phyloP scores from a whole-genome alignment of 2,329 filamentous ascomycete species.

The Colletotrichum melonis region DNA sequence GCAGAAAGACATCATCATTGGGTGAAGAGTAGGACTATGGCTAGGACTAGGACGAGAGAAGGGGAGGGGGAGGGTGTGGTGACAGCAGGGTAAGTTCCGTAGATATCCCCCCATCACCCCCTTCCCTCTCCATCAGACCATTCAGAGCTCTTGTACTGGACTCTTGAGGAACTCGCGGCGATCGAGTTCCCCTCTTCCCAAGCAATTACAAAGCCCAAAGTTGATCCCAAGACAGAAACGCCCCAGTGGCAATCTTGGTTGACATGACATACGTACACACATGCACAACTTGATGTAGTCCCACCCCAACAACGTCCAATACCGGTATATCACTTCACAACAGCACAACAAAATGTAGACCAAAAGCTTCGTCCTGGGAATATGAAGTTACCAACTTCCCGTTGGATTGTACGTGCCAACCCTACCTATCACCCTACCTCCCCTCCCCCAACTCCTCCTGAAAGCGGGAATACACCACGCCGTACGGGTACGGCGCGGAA shows the following conservation, averaged over 20 bases:
- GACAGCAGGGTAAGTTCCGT: not conserved
- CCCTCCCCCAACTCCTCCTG: not conserved
- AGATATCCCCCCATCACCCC: not conserved
- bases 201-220: not conserved
- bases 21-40: not conserved
- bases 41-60: not conserved
- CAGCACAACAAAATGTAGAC: not conserved
- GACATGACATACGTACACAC: too few species aligned
- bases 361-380: not conserved
- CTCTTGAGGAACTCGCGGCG: not conserved
- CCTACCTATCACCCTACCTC: too few species aligned
- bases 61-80: not conserved
- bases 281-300: not conserved
- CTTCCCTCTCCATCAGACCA: not conserved
- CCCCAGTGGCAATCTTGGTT: not conserved
- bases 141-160: not conserved
- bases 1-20: not conserved
- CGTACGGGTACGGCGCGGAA: not conserved
- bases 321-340: not conserved
- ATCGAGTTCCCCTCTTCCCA: not conserved
- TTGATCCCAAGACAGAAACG: not conserved
- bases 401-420: too few species aligned
- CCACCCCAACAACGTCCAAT: not conserved
- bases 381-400: not conserved
- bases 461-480: not conserved